Percentiles rank a stretch among this genome's conserved stretches.
These are phyloP conservation scores for Nakazawaea pomicola DNA, from an alignment of 805 yeast species.

Conservation along the genomic window DNA sequence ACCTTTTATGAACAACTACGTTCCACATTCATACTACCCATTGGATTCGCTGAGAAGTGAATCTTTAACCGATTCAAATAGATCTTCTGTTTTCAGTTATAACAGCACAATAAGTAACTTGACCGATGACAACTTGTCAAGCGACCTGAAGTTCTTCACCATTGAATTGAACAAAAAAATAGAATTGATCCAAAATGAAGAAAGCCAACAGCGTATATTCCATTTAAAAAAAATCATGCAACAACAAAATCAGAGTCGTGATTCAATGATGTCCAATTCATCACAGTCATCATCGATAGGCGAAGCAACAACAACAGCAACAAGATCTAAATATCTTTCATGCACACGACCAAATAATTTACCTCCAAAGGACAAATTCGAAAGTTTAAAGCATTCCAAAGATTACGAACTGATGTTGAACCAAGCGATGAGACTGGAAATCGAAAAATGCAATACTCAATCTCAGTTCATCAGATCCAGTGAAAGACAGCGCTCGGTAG, in stretches of 20 bases:
- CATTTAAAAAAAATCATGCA: conserved; percentile 11
- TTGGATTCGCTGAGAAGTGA: conserved; percentile 11
- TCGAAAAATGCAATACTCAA: conserved; percentile 22
- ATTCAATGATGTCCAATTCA: conserved; percentile 7
- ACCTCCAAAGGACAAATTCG: conserved; percentile 58
- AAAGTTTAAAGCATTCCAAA: conserved; percentile 46
- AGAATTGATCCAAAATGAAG: conserved; percentile 28
- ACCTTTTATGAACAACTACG: conserved; percentile 15
- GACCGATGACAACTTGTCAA: conserved; percentile 23
- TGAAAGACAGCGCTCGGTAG: conserved; percentile 26
- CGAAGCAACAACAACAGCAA: conserved; percentile 9
- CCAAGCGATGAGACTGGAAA: conserved; percentile 36
- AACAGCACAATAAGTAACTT: conserved; percentile 19
- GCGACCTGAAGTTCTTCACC: conserved; percentile 31
- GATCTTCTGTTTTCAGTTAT: conserved; percentile 41
- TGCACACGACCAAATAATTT: conserved; percentile 59
- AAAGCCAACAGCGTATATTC: conserved; percentile 30
- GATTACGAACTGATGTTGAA: conserved; percentile 44
- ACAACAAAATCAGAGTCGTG: conserved; percentile 14
- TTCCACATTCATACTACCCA: conserved; percentile 4
- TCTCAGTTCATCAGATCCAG: conserved; percentile 22
- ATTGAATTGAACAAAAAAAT: conserved; percentile 25
- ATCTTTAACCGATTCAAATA: conserved; percentile 34
- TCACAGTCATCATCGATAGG: conserved; percentile 9
- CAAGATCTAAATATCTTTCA: conserved; percentile 31